These are phyloP conservation scores for Stylosanthes scabra DNA, from an alignment of 331 rosid genomes.

Conservation along the genomic window DNA sequence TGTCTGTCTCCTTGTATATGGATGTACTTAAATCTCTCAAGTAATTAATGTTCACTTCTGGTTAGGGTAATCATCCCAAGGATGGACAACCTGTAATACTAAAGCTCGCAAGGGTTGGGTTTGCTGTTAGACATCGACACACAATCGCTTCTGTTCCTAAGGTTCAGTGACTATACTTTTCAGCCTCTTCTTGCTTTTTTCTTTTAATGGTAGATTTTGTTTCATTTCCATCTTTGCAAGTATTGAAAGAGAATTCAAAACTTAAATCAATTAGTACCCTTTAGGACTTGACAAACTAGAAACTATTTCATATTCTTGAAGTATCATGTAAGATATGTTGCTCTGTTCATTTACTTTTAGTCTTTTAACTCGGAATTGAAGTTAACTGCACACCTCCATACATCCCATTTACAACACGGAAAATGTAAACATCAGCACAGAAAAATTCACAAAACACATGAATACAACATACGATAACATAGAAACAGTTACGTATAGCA, in stretches of 20 bases:
- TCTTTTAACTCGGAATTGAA: too few relatives aligned
- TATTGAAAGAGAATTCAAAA: background rate
- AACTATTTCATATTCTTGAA: background rate
- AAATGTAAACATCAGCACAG: background rate
- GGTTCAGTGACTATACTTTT: conserved; percentile 50
- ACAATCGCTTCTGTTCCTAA: conserved; percentile 64
- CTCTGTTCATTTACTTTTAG: background rate
- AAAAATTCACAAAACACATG: too few relatives aligned
- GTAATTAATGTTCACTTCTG: conserved; percentile 40
- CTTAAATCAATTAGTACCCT: conserved; percentile 3
- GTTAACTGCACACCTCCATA: too few relatives aligned
- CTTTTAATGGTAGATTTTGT: background rate
- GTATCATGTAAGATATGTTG: background rate
- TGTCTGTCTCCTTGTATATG: background rate
- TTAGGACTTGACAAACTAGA: background rate
- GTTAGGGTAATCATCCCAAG: conserved; percentile 84
- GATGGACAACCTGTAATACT: conserved; percentile 81
- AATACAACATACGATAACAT: too few relatives aligned
- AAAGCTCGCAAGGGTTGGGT: conserved; percentile 68
- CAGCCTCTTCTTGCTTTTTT: background rate
- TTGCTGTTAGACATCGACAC: conserved; percentile 65
- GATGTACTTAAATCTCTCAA: background rate
- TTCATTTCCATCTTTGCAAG: conserved; percentile 11
- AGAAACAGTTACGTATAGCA: too few relatives aligned
- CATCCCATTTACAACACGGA: too few relatives aligned